Evolutionary conservation across 2,329 filamentous ascomycete species (phyloP).

Genomic region (Aspergillus bombycis): DNA sequence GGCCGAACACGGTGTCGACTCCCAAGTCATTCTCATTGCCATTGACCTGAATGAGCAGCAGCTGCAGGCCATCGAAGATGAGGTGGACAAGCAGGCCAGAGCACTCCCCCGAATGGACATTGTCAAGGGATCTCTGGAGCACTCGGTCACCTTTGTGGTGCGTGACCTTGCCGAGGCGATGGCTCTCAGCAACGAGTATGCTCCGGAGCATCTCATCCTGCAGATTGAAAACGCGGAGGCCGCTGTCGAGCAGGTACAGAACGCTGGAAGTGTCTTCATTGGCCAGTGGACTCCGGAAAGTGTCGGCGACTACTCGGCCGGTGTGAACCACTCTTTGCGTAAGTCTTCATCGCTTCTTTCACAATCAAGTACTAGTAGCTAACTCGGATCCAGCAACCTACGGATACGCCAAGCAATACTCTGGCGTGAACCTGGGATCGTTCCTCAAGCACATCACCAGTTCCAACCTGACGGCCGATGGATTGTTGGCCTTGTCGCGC

Average conservation of each 20-base stretch:
- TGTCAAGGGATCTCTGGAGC: slow-evolving; percentile 83
- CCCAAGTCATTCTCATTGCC: slow-evolving; percentile 89
- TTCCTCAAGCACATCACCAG: slow-evolving; percentile 99
- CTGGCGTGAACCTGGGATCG: slow-evolving; percentile 91
- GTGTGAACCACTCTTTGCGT: slow-evolving; percentile 97
- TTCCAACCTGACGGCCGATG: slow-evolving; percentile 83
- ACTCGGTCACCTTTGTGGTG: slow-evolving; percentile 86
- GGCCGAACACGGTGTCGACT: slow-evolving; percentile 95
- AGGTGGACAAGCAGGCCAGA: slow-evolving; percentile 84
- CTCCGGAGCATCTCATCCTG: slow-evolving; percentile 93
- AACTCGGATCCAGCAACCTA: slow-evolving; percentile 72
- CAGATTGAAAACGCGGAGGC: slow-evolving; percentile 78
- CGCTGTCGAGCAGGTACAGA: slow-evolving; percentile 78
- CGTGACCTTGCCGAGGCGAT: slow-evolving; percentile 73
- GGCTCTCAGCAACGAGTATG: slow-evolving; percentile 87
- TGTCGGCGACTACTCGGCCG: slow-evolving; percentile 96
- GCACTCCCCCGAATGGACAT: slow-evolving; percentile 90
- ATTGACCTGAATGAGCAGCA: slow-evolving; percentile 74
- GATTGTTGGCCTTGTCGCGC: slow-evolving; percentile 78
- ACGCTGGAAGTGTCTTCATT: slow-evolving; percentile 94
- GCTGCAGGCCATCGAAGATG: slow-evolving; percentile 83
- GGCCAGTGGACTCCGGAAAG: slow-evolving; percentile 97
- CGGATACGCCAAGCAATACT: slow-evolving; percentile 98
- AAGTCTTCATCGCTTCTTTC: slow-evolving; percentile 51
- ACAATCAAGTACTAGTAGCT: slow-evolving; percentile 15